Conservation (phyloP, 2,329 filamentous ascomycete genomes). For the Furcasterigmium sp. region DNA sequence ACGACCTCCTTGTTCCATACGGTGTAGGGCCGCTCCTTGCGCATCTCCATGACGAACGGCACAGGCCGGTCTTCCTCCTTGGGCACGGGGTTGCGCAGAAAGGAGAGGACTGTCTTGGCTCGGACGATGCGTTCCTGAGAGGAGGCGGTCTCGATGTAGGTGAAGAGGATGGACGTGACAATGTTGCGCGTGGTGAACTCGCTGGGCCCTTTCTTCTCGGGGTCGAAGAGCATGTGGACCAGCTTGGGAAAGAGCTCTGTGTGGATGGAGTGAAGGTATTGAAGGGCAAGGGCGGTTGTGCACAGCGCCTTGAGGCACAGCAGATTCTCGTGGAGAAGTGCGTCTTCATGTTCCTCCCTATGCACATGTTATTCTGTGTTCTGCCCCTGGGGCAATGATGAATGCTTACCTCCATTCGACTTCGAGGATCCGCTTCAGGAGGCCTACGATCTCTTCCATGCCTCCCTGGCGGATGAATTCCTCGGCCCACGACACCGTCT, state of each 20-base stretch:
- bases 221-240: conserved; percentile 85
- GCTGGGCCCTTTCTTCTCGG: conserved; percentile 96
- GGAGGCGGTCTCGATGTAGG: conserved; percentile 69
- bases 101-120: conserved; percentile 68
- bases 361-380: conserved; percentile 17
- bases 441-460: conserved; percentile 82
- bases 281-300: conserved; percentile 81
- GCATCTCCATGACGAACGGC: conserved; percentile 86
- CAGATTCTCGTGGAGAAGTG: conserved; percentile 83
- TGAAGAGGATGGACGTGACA: conserved; percentile 83
- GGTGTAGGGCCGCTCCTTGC: conserved; percentile 79
- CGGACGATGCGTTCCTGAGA: conserved; percentile 59
- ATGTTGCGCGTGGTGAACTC: conserved; percentile 93
- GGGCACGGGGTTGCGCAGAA: conserved; percentile 74
- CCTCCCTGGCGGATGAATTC: conserved; percentile 84
- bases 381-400: background rate
- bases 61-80: conserved; percentile 72
- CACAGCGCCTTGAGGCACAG: conserved; percentile 92
- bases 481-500: conserved; percentile 94
- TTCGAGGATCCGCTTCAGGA: conserved; percentile 87
- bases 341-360: conserved; percentile 93
- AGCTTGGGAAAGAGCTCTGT: conserved; percentile 79
- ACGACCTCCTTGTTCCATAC: conserved; percentile 91
- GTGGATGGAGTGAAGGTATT: conserved; percentile 76
- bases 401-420: conserved; percentile 83